Base-by-base conservation (phyloP, 2,329 filamentous ascomycete species). In the Botrytis aclada region DNA sequence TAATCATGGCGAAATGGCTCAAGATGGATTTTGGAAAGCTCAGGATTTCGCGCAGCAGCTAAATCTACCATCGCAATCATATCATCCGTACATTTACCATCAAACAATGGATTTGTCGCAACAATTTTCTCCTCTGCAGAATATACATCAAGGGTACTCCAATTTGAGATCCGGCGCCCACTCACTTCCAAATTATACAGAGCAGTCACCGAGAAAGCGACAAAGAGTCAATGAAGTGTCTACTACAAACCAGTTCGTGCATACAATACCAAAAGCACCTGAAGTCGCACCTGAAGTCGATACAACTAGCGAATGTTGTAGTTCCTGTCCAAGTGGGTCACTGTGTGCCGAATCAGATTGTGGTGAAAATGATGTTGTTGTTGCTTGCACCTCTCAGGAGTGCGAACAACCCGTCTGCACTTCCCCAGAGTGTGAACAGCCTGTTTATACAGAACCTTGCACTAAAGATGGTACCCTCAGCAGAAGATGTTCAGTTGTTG, bases 221-320 rank as follows among this genome's bases (percentile, higher is more conserved):
- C 60, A 71, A 45, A 64, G 61, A 65, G 22, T 56, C 10, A 54
- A 65, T 58, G 60, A 65, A 56, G 9, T 25, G 18, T 16, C 45
- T 41, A 10, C n/a, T 32, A 71, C 43, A 41, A 65, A n/a, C 25
- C 43, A 25, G 20, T 29, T 43, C 6, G 18, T n/a, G 43, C n/a
- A 45, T n/a, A 34, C 37, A 58, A 58, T 43, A n/a, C 7, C 34
- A 22, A 22, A 61, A 51, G 32, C 12, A 65, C 12, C n/a, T 65
- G 45, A 56, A 37, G 22, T 16, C 18, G 32, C 12, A 65, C 12
- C n/a, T 65, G 45, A 56, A 37, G 22, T 16, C 18, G 69, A 65
- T 10, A 47, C 60, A 22, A 39, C 60, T 1, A 79, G 77, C 69
- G 75, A 76, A 71, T 80, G 79, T 69, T 80, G 79, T 63, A 80